phyloP scores from a whole-genome alignment of 1,284 basidiomycete genomes.

The Pseudozyma thailandica region DNA sequence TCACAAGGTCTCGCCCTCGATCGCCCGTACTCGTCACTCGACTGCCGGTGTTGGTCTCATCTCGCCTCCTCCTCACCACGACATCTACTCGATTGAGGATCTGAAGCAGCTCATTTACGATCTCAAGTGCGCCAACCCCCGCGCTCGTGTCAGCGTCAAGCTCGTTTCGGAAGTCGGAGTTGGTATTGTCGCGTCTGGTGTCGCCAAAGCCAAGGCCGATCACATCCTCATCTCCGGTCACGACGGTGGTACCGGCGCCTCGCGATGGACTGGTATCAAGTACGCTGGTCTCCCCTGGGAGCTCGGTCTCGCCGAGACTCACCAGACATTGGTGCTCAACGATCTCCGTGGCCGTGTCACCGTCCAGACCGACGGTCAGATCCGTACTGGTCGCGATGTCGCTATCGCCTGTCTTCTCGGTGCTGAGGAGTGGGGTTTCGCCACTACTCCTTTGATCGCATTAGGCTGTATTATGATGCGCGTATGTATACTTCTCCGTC shows the following conservation, averaged over 20 bases:
- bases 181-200: slow-evolving; percentile 64
- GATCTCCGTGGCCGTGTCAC: slow-evolving; percentile 64
- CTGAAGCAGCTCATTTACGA: slow-evolving; percentile 67
- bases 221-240: slow-evolving; percentile 65
- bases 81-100: slow-evolving; percentile 67
- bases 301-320: slow-evolving; percentile 65
- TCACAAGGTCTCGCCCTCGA: slow-evolving; percentile 66
- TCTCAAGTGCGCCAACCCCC: slow-evolving; percentile 65
- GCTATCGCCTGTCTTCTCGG: slow-evolving; percentile 64
- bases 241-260: slow-evolving; percentile 66
- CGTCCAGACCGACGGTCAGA: slow-evolving; percentile 64
- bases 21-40: slow-evolving; percentile 64
- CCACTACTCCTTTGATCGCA: slow-evolving; percentile 64
- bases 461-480: slow-evolving; percentile 63
- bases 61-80: slow-evolving; percentile 64
- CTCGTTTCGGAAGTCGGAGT: slow-evolving; percentile 66
- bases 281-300: slow-evolving; percentile 67
- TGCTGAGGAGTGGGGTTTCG: slow-evolving; percentile 64
- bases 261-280: slow-evolving; percentile 66
- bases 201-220: slow-evolving; percentile 66
- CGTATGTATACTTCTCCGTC: background rate
- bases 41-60: slow-evolving; percentile 66
- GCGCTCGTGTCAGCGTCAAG: slow-evolving; percentile 63
- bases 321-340: slow-evolving; percentile 65
- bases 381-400: slow-evolving; percentile 61